Base-by-base conservation (phyloP, 352 stramenopile genomes). In the Blastocystis sp. region DNA sequence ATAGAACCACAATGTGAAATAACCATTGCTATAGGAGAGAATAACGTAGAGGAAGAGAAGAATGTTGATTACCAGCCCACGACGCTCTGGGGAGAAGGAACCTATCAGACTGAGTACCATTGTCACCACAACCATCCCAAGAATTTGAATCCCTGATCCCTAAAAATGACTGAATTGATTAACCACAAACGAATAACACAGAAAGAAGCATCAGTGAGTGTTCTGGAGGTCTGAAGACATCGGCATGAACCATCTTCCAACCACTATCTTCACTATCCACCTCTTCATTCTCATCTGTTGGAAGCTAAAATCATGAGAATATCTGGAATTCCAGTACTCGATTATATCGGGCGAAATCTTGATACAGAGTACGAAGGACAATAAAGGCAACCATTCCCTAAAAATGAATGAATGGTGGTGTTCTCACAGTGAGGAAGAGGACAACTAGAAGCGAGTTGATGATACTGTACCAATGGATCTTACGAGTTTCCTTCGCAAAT, bases 401-500 rank as follows among this genome's bases (percentile, higher is more conserved):
- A 7, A 33, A 33, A 3, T n/a, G 2, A n/a, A 62, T 5, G 27
- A 62, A 62, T 62, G 3, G 13, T 7, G 9, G 19, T 62, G 13
- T 7, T 7, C 3, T 7, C 2, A 62, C 56, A 40, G 95, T 98
- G 33, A 99, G 91, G 92, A 99, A 99, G 19, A 99, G 92, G 51
- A 99, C 97, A 90, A 99, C 99, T 90, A 99, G 94, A 51, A 99
- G 95, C 24, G 95, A 97, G 88, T 99, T 99, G 90, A 99, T 96
- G 90, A 99, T 98, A 54, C 94, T 98, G 92, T 99, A 99, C 97
- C 96, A 99, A 92, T 99, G 97, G 77, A 99, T 96, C 90, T 98
- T 27, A 0, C 51, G 40, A 24, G 60, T 95, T 75, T 96, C 94
- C 27, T 95, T 95, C 30, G 94, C 94, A 44, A 92, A 94, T 37